Evolutionary conservation across 805 yeast genomes (phyloP).

Genomic region (Candida incommunis): DNA sequence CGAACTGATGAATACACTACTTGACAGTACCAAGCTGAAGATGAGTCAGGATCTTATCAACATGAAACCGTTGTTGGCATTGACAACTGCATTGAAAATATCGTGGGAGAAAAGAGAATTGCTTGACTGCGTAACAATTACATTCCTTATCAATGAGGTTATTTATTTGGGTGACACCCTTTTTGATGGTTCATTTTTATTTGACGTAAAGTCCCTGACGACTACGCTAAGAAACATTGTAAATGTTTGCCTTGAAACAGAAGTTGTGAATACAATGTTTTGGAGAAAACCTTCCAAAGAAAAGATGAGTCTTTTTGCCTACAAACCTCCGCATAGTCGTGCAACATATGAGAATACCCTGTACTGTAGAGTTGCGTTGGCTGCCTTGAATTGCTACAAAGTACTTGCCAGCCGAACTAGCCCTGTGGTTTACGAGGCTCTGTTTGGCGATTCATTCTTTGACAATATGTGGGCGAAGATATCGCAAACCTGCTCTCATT

Average conservation of each 20-base stretch:
- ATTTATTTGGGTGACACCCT: not conserved
- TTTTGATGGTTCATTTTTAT: not conserved
- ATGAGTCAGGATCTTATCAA: not conserved
- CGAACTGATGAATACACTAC: not conserved
- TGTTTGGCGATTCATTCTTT: not conserved
- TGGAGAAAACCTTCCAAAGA: not conserved
- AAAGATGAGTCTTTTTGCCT: not conserved
- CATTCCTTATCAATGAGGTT: not conserved
- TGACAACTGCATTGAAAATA: not conserved
- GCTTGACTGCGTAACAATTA: not conserved
- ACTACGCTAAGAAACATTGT: not conserved
- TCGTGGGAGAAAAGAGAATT: not conserved
- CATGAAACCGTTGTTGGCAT: not conserved
- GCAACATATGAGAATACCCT: not conserved
- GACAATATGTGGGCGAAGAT: not conserved
- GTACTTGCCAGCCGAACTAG: not conserved
- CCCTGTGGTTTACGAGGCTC: not conserved
- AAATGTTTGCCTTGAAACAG: not conserved
- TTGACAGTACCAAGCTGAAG: constrained; percentile 1
- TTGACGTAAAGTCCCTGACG: not conserved
- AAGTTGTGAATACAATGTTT: not conserved
- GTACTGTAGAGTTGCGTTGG: not conserved
- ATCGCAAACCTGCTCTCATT: not conserved
- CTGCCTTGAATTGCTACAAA: not conserved
- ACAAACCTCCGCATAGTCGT: not conserved